phyloP scores from a whole-genome alignment of 108 stramenopile genomes.

The Mediolabrus comicus region DNA sequence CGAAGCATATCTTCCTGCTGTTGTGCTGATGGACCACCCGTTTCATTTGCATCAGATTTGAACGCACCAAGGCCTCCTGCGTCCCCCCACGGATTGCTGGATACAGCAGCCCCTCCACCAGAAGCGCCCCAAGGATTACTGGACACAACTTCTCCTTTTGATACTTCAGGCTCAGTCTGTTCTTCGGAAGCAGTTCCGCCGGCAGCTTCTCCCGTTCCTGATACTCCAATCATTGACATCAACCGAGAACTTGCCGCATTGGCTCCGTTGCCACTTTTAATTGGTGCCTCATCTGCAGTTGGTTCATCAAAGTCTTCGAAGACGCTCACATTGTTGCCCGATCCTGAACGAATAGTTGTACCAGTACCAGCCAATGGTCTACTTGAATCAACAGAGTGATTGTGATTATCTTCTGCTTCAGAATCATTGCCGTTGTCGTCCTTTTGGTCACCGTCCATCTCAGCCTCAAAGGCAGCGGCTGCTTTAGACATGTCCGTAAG shows the following conservation, averaged over 20 bases:
- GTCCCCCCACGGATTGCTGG: constrained; percentile 10
- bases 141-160: constrained; percentile 43
- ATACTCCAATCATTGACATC: constrained; percentile 90
- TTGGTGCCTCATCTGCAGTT: constrained; percentile 24
- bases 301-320: constrained; percentile 87
- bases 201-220: constrained; percentile 21
- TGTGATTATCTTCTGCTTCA: constrained; percentile 14
- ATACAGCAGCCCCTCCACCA: neutral
- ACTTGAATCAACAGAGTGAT: constrained; percentile 56
- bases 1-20: constrained; percentile 58
- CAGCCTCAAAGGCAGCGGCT: constrained; percentile 62
- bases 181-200: constrained; percentile 18
- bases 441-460: constrained; percentile 55
- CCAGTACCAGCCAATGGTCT: constrained; percentile 79
- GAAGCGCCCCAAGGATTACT: constrained; percentile 31
- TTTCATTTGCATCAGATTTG: constrained; percentile 15
- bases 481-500: constrained; percentile 81
- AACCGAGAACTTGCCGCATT: constrained; percentile 70
- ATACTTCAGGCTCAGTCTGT: neutral
- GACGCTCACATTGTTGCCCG: constrained; percentile 81
- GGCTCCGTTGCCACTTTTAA: constrained; percentile 61
- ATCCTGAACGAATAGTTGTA: constrained; percentile 77
- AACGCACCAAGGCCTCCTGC: constrained; percentile 38
- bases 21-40: constrained; percentile 42
- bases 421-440: constrained; percentile 9